Percentiles rank a stretch among this genome's conserved stretches.
Conservation (phyloP, 768 basidiomycete species). For the Chalciporus piperatus region DNA sequence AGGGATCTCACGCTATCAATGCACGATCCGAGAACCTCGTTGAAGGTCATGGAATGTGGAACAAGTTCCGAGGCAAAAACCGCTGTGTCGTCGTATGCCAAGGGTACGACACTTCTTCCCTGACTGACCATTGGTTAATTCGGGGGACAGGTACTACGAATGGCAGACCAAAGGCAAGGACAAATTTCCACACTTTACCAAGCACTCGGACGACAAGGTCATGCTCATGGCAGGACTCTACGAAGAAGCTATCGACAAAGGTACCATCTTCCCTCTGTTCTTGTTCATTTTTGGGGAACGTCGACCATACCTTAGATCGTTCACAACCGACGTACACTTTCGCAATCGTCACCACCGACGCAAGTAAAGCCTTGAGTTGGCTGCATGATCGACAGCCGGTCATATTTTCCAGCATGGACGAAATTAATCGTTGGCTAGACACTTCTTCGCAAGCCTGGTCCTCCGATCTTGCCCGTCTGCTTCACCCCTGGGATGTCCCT, state of each 20-base stretch:
- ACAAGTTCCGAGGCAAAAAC: slow-evolving; percentile 71
- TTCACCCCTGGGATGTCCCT: slow-evolving; percentile 57
- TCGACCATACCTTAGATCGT: slow-evolving; percentile 38
- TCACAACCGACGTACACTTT: slow-evolving; percentile 71
- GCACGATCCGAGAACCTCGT: slow-evolving; percentile 81
- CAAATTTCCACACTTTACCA: slow-evolving; percentile 80
- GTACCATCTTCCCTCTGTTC: slow-evolving; percentile 30
- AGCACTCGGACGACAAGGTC: slow-evolving; percentile 56
- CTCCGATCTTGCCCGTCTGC: slow-evolving; percentile 51
- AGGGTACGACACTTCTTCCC: slow-evolving; percentile 44
- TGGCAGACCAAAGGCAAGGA: slow-evolving; percentile 85
- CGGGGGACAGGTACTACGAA: slow-evolving; percentile 74
- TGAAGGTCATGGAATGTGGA: slow-evolving; percentile 83
- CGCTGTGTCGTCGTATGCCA: slow-evolving; percentile 84
- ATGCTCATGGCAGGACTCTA: slow-evolving; percentile 90
- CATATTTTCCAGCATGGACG: slow-evolving; percentile 61
- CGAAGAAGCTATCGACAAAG: slow-evolving; percentile 67
- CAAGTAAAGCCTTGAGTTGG: slow-evolving; percentile 71
- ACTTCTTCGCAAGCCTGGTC: slow-evolving; percentile 67
- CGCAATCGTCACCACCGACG: slow-evolving; percentile 83
- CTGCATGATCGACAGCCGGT: slow-evolving; percentile 91
- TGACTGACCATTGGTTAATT: neutral
- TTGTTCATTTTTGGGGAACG: neutral
- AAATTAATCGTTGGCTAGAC: slow-evolving; percentile 77
- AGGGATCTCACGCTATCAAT: slow-evolving; percentile 80